Evolutionary conservation across 305 asterid genomes (phyloP), one percentile per base, ranked within the genome.

Genomic region (Rubia peregrina): DNA sequence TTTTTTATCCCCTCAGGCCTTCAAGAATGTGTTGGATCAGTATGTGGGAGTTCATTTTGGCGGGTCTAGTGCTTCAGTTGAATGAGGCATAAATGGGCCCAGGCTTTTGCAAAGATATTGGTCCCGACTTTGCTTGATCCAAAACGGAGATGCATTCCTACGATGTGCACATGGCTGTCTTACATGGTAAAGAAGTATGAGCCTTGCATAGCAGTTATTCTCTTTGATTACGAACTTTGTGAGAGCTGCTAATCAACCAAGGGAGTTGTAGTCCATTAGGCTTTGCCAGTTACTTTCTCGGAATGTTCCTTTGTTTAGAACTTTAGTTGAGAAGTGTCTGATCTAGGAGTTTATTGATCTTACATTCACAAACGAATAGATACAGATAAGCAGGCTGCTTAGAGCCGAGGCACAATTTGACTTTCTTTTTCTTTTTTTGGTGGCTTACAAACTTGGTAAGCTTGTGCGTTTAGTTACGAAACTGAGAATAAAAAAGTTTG

Each of bases 21-120:
- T 86, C 85, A 83, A 85, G 78, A 86, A 88, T 77, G 95, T 88
- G 79, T 83, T 90, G 77, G 90, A 77, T 74, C 89, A 83, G 72
- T 83, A 85, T 80, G 71, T 90, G 89, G 88, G 91, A 76, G 62
- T 87, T 71, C 79, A 84, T 67, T 75, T 79, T 68, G 85, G 77
- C 75, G 83, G 80, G 69, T 77, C 79, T 46, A 80, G 85, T 72
- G 82, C 80, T 65, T 75, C 49, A 21, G 74, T 59, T 77, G 74
- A 78, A 83, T 80, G 79, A 78, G 83, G 71, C 67, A 42, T 70
- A 38, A n/a, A 73, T 71, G 21, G 76, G 70, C 71, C 46, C 78
- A 53, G 59, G 65, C 59, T 68, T 70, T 75, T 44, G 36, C 56
- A 44, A 75, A 57, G 72, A 43, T 64, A 71, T 41, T 71, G 79